Percentiles rank a stretch among this genome's conserved stretches.
Evolutionary conservation across 805 yeast species (phyloP).

Genomic region (Candida ovalis): DNA sequence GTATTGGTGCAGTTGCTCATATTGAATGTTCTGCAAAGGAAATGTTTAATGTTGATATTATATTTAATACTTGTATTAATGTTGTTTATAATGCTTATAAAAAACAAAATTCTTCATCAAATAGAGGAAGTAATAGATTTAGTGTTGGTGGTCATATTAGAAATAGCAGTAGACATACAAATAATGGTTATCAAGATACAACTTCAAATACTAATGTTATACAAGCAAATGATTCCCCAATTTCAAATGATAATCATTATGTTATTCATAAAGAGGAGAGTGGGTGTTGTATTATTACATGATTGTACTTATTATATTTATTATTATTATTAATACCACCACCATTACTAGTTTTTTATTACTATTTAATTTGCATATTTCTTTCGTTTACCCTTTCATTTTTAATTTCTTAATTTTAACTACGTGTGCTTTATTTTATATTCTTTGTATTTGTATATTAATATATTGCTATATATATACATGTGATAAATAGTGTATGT

Average conservation of each 20-base stretch:
- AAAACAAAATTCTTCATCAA: slow-evolving; percentile 1
- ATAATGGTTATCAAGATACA: slow-evolving; percentile 4
- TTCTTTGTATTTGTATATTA: not conserved
- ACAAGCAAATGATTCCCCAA: slow-evolving; percentile 4
- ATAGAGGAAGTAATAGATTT: not conserved
- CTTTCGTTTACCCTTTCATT: not conserved
- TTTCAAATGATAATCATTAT: too few relatives aligned
- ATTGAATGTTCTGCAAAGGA: slow-evolving; percentile 77
- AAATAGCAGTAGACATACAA: slow-evolving; percentile 16
- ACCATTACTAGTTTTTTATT: not conserved
- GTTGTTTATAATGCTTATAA: slow-evolving; percentile 23
- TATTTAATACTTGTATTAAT: slow-evolving; percentile 54
- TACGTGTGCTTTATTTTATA: not conserved
- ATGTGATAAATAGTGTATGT: too few relatives aligned
- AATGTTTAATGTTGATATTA: slow-evolving; percentile 59
- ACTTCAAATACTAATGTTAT: slow-evolving; percentile 2
- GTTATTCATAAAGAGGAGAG: slow-evolving; percentile 13
- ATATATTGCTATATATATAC: too few relatives aligned
- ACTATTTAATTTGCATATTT: not conserved
- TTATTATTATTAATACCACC: too few relatives aligned
- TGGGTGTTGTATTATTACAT: slow-evolving; percentile 12
- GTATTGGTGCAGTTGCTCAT: slow-evolving; percentile 67
- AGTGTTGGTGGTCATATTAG: slow-evolving; percentile 19
- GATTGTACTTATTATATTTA: too few relatives aligned
- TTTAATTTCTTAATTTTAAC: not conserved